Base-by-base conservation (phyloP, 306 rosid genomes). In the Vigna reflexopilosa region DNA sequence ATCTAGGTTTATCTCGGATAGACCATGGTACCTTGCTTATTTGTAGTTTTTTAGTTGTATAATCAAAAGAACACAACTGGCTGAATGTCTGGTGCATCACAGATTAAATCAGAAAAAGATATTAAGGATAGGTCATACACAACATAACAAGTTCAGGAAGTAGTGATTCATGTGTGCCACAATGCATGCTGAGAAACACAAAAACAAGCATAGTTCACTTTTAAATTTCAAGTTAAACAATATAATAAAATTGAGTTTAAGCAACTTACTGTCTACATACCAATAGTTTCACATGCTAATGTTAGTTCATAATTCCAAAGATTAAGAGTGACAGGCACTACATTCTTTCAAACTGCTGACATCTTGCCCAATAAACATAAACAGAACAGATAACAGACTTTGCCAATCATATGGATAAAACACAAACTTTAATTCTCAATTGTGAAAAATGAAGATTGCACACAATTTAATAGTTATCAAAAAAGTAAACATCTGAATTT, bases 51-150 rank as follows among this genome's bases (percentile, higher is more conserved):
- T 93, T 95, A 61, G 87, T 85, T 38, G 81, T 84, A 67, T 89
- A 95, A 85, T 95, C 92, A 79, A 93, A 93, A 30, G 90, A 59
- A 79, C 98, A 95, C 82, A 93, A 82, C 83, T 95, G 99, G 77
- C 99, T 95, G 94, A 95, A 95, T 47, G 98, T 95, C 99, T 95
- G 86, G 78, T 64, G 70, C 80, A 81, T 78, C 50, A 78, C 49
- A 83, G 50, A 45, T 45, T 45, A 45, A 58, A 81, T 72, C 17
- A 34, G 72, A 36, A 72, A 65, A 77, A 73, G 13, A 16, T 59
- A 70, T 69, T 6, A 83, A 80, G 62, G 45, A 59, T 54, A 8
- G 34, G 36, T 72, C 57, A 36, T n/a, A 47, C 61, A 68, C 50
- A 77, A 57, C 73, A 67, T 65, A 30, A 56, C 11, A 71, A 55